Evolutionary conservation across 2,329 filamentous ascomycete genomes (phyloP).

Genomic region (Cytospora piceicola): DNA sequence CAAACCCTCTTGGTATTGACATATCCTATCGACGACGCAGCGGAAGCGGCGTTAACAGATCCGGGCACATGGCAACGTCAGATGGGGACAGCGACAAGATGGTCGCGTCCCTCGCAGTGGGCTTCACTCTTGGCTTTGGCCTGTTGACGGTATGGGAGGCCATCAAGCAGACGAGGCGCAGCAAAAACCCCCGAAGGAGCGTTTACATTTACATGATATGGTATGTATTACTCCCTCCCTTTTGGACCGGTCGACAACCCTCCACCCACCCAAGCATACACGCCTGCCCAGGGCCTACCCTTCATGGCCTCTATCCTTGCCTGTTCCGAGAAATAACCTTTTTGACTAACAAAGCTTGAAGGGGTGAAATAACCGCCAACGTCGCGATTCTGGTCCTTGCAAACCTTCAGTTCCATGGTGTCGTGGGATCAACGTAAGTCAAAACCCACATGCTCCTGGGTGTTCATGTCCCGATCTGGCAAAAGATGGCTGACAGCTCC

Average conservation of each 20-base stretch:
- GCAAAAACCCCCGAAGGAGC: slow-evolving; percentile 38
- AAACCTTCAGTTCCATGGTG: slow-evolving; percentile 45
- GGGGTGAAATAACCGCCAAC: slow-evolving; percentile 46
- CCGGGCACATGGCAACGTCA: neutral
- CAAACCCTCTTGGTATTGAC: neutral
- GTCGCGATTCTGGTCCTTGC: slow-evolving; percentile 44
- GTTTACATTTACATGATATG: slow-evolving; percentile 52
- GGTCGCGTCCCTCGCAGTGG: slow-evolving; percentile 22
- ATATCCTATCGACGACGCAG: slow-evolving; percentile 3
- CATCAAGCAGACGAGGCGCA: slow-evolving; percentile 46
- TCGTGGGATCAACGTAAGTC: slow-evolving; percentile 39
- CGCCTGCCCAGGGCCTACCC: no score
- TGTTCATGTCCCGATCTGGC: neutral
- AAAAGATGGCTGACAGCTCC: neutral
- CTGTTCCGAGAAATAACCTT: neutral
- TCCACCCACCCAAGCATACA: neutral
- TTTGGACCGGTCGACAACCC: neutral
- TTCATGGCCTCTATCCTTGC: neutral
- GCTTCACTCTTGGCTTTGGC: slow-evolving; percentile 45
- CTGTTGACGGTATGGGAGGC: slow-evolving; percentile 46
- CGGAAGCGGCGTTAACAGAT: neutral
- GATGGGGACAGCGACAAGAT: slow-evolving; percentile 15
- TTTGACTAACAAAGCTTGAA: neutral
- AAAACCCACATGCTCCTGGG: neutral
- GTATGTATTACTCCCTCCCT: slow-evolving; percentile 27